These are phyloP conservation scores for Colletotrichum caudatum DNA, from an alignment of 2,329 filamentous ascomycete genomes.

Conservation along the genomic window DNA sequence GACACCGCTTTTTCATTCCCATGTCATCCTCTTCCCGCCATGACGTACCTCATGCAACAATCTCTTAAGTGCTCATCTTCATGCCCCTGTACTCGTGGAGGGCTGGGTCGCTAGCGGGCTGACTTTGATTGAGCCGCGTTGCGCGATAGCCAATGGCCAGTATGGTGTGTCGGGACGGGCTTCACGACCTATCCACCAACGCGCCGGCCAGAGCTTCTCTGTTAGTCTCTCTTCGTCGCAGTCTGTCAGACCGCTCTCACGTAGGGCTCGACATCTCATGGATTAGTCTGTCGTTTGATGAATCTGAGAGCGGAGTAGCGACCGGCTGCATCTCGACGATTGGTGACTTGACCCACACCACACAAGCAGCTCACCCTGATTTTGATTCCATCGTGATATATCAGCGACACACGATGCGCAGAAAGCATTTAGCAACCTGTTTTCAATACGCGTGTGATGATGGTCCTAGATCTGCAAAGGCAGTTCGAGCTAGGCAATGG, in stretches of 20 bases:
- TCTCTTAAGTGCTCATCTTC: conserved; percentile 9
- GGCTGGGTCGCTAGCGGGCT: background rate
- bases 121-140: background rate
- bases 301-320: background rate
- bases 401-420: background rate
- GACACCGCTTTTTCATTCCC: conserved; percentile 18
- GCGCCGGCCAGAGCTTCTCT: background rate
- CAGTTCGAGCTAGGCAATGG: background rate
- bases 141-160: background rate
- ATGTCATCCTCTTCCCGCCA: background rate
- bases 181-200: too few species aligned
- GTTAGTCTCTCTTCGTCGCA: background rate
- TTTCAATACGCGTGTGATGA: background rate
- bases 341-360: background rate
- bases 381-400: background rate
- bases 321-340: background rate
- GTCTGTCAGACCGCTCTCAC: background rate
- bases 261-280: background rate
- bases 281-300: background rate
- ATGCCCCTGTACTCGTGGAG: background rate
- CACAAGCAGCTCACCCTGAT: background rate
- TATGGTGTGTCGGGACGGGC: background rate
- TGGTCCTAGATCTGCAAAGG: background rate
- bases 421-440: too few species aligned
- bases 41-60: conserved; percentile 21